These are phyloP conservation scores for Toxoplasma gondii DNA, from an alignment of 169 alveolate genomes.

Conservation along the genomic window DNA sequence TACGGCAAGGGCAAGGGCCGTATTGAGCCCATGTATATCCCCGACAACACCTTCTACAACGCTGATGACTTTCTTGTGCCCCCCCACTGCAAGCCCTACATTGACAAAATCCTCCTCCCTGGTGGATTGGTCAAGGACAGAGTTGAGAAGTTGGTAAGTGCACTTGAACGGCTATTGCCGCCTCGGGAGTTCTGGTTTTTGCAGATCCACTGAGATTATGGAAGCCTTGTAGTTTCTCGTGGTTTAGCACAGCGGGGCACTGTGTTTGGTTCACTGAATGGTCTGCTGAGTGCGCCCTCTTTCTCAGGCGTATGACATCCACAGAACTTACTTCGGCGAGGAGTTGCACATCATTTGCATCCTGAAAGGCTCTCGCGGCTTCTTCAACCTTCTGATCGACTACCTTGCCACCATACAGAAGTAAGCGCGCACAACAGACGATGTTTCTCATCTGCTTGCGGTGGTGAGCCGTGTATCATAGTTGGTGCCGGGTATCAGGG, in stretches of 20 bases:
- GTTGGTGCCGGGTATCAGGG: neutral
- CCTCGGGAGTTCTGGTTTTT: too few species aligned
- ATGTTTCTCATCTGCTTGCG: too few species aligned
- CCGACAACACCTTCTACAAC: conserved; percentile 42
- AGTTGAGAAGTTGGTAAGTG: conserved; percentile 70
- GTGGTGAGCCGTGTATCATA: neutral
- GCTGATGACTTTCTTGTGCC: conserved; percentile 56
- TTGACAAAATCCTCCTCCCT: conserved; percentile 67
- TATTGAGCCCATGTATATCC: conserved; percentile 58
- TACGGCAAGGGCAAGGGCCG: conserved; percentile 43
- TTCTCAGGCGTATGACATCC: conserved; percentile 74
- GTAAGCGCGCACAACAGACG: conserved; percentile 20
- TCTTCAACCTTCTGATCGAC: conserved; percentile 72
- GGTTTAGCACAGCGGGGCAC: neutral
- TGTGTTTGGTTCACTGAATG: neutral
- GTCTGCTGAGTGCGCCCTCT: neutral
- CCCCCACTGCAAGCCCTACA: conserved; percentile 58
- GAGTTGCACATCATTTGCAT: conserved; percentile 78
- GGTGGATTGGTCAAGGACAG: conserved; percentile 72
- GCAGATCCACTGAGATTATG: neutral
- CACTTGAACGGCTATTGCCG: neutral
- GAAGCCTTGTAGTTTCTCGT: neutral
- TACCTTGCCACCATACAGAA: conserved; percentile 71
- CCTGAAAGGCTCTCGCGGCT: conserved; percentile 80
- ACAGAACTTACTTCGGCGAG: conserved; percentile 61